Percentiles rank a stretch among this genome's conserved stretches.
phyloP scores from a whole-genome alignment of 352 stramenopile genomes.

The Phytopythium sindhum region DNA sequence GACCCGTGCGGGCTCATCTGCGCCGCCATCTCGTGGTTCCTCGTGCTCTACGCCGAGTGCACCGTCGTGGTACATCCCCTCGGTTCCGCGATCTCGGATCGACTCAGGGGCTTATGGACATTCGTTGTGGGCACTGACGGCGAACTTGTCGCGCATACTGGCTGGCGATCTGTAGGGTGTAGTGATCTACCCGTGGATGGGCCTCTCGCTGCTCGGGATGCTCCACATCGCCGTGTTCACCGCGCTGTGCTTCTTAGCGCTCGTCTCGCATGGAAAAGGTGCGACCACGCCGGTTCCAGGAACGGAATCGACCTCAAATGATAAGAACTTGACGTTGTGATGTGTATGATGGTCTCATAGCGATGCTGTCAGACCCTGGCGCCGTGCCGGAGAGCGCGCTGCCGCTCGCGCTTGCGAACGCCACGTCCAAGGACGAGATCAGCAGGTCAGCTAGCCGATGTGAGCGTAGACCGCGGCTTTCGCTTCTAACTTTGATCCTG shows the following conservation, averaged over 20 bases:
- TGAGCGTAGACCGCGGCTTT: background rate
- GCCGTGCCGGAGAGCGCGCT: constrained; percentile 94
- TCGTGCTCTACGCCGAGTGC: constrained; percentile 90
- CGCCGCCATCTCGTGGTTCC: constrained; percentile 86
- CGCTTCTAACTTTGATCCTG: background rate
- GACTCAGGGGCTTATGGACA: background rate
- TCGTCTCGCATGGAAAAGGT: constrained; percentile 94
- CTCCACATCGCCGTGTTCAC: constrained; percentile 73
- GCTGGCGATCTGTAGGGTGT: constrained; percentile 43
- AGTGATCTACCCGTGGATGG: constrained; percentile 90
- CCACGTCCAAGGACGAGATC: constrained; percentile 70
- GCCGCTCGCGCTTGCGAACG: constrained; percentile 74
- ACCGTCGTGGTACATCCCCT: constrained; percentile 69
- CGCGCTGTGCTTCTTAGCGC: constrained; percentile 81
- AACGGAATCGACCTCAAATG: background rate
- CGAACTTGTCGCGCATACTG: too few species aligned
- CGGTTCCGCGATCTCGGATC: background rate
- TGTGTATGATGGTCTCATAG: constrained; percentile 21
- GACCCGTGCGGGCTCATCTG: constrained; percentile 91
- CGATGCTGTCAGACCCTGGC: constrained; percentile 98
- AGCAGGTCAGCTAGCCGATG: constrained; percentile 24
- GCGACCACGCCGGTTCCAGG: background rate
- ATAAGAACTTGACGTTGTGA: background rate
- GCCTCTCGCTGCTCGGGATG: constrained; percentile 58
- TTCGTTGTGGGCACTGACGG: background rate